These are phyloP conservation scores for Sonneratia caseolaris DNA, from an alignment of 345 rosid genomes.

Conservation along the genomic window DNA sequence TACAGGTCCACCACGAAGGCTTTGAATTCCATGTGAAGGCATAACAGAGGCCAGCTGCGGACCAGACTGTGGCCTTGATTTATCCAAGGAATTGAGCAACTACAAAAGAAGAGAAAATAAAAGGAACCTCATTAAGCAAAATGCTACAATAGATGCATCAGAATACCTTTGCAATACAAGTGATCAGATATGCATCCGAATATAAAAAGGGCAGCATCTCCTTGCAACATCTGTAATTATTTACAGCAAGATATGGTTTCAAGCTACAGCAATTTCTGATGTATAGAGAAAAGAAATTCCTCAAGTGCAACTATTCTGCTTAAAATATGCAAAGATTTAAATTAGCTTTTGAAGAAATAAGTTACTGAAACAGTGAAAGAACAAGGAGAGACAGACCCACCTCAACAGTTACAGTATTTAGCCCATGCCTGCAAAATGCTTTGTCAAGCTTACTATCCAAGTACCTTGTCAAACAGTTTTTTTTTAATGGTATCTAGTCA, in stretches of 20 bases:
- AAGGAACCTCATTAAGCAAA: neutral
- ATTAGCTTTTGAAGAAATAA: neutral
- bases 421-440: neutral
- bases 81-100: constrained; percentile 29
- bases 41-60: constrained; percentile 17
- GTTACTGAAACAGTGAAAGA: neutral
- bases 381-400: neutral
- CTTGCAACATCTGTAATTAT: neutral
- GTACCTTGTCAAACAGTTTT: neutral
- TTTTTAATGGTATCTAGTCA: neutral
- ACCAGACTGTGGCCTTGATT: constrained; percentile 19
- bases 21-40: constrained; percentile 11
- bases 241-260: neutral
- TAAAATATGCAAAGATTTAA: neutral
- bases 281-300: neutral
- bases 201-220: neutral
- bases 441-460: neutral
- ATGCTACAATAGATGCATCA: neutral
- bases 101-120: constrained; percentile 9
- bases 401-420: neutral
- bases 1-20: constrained; percentile 19
- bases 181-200: neutral
- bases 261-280: neutral
- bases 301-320: neutral
- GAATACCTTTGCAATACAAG: neutral